phyloP scores from a whole-genome alignment of 1,284 basidiomycete species.

The Schizopora paradoxa region DNA sequence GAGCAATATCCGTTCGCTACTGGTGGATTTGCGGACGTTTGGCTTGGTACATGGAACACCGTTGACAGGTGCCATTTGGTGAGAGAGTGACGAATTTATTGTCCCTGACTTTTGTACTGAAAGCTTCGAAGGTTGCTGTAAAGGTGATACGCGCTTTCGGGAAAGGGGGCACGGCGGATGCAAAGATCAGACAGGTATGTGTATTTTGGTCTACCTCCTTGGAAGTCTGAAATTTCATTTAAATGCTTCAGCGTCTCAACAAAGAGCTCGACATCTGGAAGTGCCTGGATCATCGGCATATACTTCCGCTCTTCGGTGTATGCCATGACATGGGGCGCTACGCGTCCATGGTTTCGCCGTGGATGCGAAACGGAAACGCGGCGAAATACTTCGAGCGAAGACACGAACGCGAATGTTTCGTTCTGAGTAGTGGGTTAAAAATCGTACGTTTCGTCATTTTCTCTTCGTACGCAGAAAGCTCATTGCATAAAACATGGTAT shows the following conservation, averaged over 20 bases:
- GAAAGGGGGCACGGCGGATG: slow-evolving; percentile 6
- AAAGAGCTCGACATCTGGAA: slow-evolving; percentile 16
- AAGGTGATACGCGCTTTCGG: slow-evolving; percentile 15
- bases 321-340: slow-evolving; percentile 10
- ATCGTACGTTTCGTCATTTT: neutral
- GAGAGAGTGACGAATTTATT: too few species aligned
- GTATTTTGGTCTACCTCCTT: neutral
- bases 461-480: neutral
- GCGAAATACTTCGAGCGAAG: slow-evolving; percentile 9
- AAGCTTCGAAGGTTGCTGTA: slow-evolving; percentile 18
- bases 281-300: slow-evolving; percentile 10
- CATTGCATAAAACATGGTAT: neutral
- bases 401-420: too few species aligned
- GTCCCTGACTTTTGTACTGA: too few species aligned
- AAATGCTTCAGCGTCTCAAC: slow-evolving; percentile 8
- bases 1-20: slow-evolving; percentile 6
- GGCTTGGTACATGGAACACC: slow-evolving; percentile 10
- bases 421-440: too few species aligned
- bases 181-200: slow-evolving; percentile 13
- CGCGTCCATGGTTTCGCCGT: slow-evolving; percentile 16
- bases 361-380: slow-evolving; percentile 16
- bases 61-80: slow-evolving; percentile 1
- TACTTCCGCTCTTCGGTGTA: slow-evolving; percentile 13
- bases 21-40: slow-evolving; percentile 16
- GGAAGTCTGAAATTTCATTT: neutral